Percentiles rank a stretch among this genome's conserved stretches.
Evolutionary conservation across 371 early-diverging fungal species (phyloP).

Genomic region (Lichtheimia ramosa): DNA sequence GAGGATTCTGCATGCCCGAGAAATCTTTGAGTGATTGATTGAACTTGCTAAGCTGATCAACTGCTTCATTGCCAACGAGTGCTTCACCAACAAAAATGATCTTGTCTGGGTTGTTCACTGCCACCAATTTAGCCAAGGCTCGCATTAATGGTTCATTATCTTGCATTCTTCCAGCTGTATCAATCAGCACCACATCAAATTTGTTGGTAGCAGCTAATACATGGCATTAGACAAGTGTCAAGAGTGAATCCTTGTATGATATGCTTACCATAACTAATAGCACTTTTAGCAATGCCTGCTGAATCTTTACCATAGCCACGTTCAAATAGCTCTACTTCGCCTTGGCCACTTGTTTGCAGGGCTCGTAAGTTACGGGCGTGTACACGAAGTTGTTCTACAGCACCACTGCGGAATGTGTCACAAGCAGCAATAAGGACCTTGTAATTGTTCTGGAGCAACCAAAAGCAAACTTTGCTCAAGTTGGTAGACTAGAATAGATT

Average conservation of each 20-base stretch:
- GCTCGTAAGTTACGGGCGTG: conserved; percentile 90
- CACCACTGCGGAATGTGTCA: conserved; percentile 99
- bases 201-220: conserved; percentile 53
- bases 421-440: conserved; percentile 98
- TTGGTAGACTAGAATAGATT: conserved; percentile 80
- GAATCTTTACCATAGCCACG: conserved; percentile 99
- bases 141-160: conserved; percentile 98
- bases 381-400: conserved; percentile 97
- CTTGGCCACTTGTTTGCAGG: conserved; percentile 67
- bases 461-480: conserved; percentile 96
- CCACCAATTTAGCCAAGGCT: conserved; percentile 93
- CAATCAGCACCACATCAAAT: conserved; percentile 98
- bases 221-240: background rate
- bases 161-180: conserved; percentile 99
- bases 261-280: conserved; percentile 78
- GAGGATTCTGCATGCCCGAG: conserved; percentile 72
- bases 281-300: conserved; percentile 97
- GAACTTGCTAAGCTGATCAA: conserved; percentile 98
- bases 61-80: conserved; percentile 97
- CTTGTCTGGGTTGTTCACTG: conserved; percentile 95
- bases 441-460: conserved; percentile 94
- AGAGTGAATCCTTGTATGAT: background rate
- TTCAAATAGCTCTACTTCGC: conserved; percentile 91
- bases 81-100: conserved; percentile 99
- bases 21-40: conserved; percentile 95